Conservation (phyloP, 2,329 filamentous ascomycete species). For the Neonectria coccinea region DNA sequence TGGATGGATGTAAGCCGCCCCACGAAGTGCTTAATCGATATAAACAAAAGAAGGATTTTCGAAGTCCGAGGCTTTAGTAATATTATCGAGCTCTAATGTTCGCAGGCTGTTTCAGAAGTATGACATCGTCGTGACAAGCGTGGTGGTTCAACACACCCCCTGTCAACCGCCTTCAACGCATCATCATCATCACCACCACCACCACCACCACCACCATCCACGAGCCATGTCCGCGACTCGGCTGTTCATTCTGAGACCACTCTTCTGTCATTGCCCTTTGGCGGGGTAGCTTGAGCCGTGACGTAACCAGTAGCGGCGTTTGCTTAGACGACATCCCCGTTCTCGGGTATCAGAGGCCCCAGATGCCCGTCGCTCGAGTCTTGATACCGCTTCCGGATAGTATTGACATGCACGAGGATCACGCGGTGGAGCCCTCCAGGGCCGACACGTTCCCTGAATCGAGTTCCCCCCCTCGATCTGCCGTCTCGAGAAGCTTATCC, state of each 20-base stretch:
- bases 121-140: constrained; percentile 5
- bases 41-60: neutral
- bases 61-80: constrained; percentile 2
- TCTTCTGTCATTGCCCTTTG: neutral
- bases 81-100: neutral
- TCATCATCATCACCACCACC: constrained; percentile 11
- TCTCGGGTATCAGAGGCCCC: constrained; percentile 7
- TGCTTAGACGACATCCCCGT: neutral
- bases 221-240: constrained; percentile 5
- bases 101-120: constrained; percentile 5
- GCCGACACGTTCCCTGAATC: constrained; percentile 21
- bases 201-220: constrained; percentile 10
- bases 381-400: constrained; percentile 38
- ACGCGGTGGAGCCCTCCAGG: constrained; percentile 21
- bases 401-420: constrained; percentile 15
- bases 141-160: constrained; percentile 1
- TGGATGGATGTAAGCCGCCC: neutral
- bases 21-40: neutral
- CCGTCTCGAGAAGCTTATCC: constrained; percentile 1
- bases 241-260: constrained; percentile 1
- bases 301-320: constrained; percentile 6
- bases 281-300: constrained; percentile 3
- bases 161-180: constrained; percentile 14
- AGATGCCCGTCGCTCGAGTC: constrained; percentile 33
- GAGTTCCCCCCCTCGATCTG: constrained; percentile 6